Evolutionary conservation across 2,329 filamentous ascomycete genomes (phyloP).

Genomic region (Zymoseptoria passerinii): DNA sequence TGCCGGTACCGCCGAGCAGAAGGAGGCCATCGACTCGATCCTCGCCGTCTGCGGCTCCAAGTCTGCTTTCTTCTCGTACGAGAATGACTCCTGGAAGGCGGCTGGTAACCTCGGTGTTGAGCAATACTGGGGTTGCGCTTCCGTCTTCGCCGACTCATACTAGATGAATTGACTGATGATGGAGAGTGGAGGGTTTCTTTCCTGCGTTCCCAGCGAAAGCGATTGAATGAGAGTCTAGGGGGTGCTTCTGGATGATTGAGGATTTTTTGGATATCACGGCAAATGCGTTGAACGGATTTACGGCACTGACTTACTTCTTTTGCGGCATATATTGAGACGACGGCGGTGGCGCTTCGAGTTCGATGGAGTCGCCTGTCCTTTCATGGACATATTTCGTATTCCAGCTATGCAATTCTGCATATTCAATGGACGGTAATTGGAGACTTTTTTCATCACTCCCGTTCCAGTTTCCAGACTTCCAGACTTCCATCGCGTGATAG

Average conservation of each 20-base stretch:
- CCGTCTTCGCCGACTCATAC: slow-evolving; percentile 28
- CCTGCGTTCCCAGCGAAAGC: background rate
- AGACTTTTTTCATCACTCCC: background rate
- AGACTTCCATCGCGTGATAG: background rate
- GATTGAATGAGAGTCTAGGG: background rate
- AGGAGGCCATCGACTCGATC: slow-evolving; percentile 63
- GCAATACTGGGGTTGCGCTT: slow-evolving; percentile 65
- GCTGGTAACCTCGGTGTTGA: slow-evolving; percentile 63
- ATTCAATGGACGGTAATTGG: background rate
- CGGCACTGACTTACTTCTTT: background rate
- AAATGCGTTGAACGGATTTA: background rate
- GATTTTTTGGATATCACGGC: slow-evolving; percentile 1
- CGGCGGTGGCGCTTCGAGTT: background rate
- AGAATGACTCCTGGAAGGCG: slow-evolving; percentile 75
- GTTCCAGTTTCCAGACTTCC: background rate
- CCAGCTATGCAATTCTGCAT: background rate
- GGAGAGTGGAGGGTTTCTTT: background rate
- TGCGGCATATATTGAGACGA: background rate
- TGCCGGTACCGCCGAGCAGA: slow-evolving; percentile 60
- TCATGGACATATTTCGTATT: background rate
- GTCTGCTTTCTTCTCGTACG: slow-evolving; percentile 73
- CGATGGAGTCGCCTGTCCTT: background rate
- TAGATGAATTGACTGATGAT: background rate
- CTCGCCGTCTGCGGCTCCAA: slow-evolving; percentile 55
- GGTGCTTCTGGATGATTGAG: background rate